Percentiles rank a stretch among this genome's conserved stretches.
Evolutionary conservation across 495 filamentous ascomycete species (phyloP).

Genomic region (Aspergillus incahuasiensis): DNA sequence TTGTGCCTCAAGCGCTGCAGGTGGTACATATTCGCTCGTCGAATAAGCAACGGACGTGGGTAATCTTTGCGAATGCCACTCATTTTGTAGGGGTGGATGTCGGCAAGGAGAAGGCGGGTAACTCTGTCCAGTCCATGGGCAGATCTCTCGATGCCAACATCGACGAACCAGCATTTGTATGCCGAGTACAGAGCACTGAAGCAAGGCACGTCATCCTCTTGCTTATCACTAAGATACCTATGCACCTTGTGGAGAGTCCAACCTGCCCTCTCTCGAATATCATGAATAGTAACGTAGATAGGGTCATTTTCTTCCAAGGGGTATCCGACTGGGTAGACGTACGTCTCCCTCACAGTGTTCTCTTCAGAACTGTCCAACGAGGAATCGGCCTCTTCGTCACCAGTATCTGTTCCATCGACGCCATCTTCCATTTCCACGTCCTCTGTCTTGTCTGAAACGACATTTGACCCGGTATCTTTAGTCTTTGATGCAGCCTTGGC

Average conservation of each 20-base stretch:
- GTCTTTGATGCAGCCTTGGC: slow-evolving; percentile 58
- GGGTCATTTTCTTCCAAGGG: slow-evolving; percentile 58
- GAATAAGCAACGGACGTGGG: slow-evolving; percentile 79
- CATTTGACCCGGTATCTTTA: slow-evolving; percentile 20
- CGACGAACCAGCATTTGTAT: slow-evolving; percentile 94
- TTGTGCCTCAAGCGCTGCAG: slow-evolving; percentile 91
- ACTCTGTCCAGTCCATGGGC: slow-evolving; percentile 90
- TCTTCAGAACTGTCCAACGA: slow-evolving; percentile 70
- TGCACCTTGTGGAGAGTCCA: slow-evolving; percentile 77
- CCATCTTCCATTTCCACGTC: slow-evolving; percentile 44
- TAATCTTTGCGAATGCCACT: slow-evolving; percentile 89
- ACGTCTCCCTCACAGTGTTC: slow-evolving; percentile 73
- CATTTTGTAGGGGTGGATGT: slow-evolving; percentile 89
- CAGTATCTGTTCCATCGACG: slow-evolving; percentile 19
- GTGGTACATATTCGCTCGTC: slow-evolving; percentile 91
- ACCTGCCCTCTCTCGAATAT: slow-evolving; percentile 74
- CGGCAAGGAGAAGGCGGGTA: slow-evolving; percentile 71
- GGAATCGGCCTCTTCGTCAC: slow-evolving; percentile 58
- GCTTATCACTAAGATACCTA: slow-evolving; percentile 71
- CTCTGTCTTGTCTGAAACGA: slow-evolving; percentile 18
- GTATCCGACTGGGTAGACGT: slow-evolving; percentile 83
- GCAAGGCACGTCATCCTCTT: slow-evolving; percentile 93
- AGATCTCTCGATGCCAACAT: slow-evolving; percentile 92
- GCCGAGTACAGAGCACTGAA: slow-evolving; percentile 90
- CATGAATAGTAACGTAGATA: slow-evolving; percentile 71